phyloP scores from a whole-genome alignment of 352 stramenopile species.

The Nannochloropsis limnetica region DNA sequence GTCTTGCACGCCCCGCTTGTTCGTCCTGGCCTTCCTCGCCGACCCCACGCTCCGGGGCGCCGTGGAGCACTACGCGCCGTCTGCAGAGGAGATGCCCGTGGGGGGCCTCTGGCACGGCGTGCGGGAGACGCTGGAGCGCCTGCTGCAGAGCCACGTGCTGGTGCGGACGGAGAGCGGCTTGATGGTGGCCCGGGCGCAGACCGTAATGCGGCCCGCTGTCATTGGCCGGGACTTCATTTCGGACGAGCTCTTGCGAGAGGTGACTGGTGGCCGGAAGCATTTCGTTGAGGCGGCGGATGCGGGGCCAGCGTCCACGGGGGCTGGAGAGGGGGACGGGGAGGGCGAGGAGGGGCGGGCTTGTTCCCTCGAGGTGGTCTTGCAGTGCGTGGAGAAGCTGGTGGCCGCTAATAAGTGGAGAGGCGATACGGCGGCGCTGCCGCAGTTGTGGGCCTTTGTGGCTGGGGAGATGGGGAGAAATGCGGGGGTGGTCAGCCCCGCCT shows the following conservation, averaged over 20 bases:
- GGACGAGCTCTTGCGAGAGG: not conserved
- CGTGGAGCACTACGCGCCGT: not conserved
- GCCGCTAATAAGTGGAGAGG: not conserved
- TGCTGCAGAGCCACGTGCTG: constrained; percentile 26
- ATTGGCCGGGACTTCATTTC: constrained; percentile 10
- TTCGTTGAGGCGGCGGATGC: not conserved
- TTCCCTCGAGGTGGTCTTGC: not conserved
- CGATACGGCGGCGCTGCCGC: not conserved
- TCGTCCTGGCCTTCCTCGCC: constrained; percentile 6
- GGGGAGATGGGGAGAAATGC: not conserved
- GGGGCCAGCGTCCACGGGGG: not conserved
- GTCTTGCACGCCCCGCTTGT: not conserved
- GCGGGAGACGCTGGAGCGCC: not conserved
- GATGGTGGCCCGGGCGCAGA: constrained; percentile 11
- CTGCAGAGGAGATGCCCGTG: not conserved
- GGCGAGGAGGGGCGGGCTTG: not conserved
- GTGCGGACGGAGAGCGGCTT: not conserved
- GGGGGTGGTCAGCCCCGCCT: not conserved
- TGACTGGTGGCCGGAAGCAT: not conserved
- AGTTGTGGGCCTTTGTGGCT: not conserved
- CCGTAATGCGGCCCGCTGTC: not conserved
- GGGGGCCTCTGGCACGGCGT: not conserved
- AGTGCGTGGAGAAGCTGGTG: constrained; percentile 24
- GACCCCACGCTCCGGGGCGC: not conserved
- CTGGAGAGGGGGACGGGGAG: constrained; percentile 1